phyloP scores from a whole-genome alignment of 495 filamentous ascomycete species.

The Extremus antarcticus region DNA sequence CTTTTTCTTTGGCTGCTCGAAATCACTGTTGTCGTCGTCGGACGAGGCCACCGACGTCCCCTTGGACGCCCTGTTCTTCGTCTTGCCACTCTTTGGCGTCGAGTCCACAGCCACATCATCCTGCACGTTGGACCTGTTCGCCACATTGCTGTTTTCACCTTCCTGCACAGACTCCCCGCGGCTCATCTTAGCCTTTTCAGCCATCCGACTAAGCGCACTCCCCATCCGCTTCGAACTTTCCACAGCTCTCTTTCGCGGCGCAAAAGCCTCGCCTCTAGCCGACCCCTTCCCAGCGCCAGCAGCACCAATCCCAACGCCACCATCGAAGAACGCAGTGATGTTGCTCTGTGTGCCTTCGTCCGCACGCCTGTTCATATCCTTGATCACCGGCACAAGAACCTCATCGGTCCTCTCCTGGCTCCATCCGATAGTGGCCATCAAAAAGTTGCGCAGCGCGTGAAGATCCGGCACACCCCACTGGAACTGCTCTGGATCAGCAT shows the following conservation, averaged over 20 bases:
- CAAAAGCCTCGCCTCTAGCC: constrained; percentile 53
- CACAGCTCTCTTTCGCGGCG: constrained; percentile 52
- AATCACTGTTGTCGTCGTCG: constrained; percentile 1
- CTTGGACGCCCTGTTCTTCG: background rate
- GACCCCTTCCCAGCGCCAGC: constrained; percentile 6
- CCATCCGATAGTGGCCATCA: constrained; percentile 95
- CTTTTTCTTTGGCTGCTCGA: constrained; percentile 6
- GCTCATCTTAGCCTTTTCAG: constrained; percentile 39
- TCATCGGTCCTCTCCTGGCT: constrained; percentile 82
- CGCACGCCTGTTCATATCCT: constrained; percentile 81
- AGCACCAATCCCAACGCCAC: constrained; percentile 44
- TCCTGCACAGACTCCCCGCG: background rate
- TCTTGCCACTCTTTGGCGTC: background rate
- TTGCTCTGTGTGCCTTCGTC: constrained; percentile 89
- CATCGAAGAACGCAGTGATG: constrained; percentile 80
- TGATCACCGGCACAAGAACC: constrained; percentile 83
- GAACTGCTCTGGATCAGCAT: constrained; percentile 63
- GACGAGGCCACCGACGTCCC: background rate
- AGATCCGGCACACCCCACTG: constrained; percentile 94
- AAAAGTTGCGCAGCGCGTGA: constrained; percentile 67
- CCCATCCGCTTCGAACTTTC: constrained; percentile 73
- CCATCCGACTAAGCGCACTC: constrained; percentile 61
- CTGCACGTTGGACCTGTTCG: background rate
- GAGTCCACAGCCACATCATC: background rate
- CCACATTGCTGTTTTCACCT: background rate